A percentile compares a stretch with the other conserved stretches of the same genome.
These are phyloP conservation scores for Mortierella sp. DNA, from an alignment of 371 early-diverging fungal genomes.

Conservation along the genomic window DNA sequence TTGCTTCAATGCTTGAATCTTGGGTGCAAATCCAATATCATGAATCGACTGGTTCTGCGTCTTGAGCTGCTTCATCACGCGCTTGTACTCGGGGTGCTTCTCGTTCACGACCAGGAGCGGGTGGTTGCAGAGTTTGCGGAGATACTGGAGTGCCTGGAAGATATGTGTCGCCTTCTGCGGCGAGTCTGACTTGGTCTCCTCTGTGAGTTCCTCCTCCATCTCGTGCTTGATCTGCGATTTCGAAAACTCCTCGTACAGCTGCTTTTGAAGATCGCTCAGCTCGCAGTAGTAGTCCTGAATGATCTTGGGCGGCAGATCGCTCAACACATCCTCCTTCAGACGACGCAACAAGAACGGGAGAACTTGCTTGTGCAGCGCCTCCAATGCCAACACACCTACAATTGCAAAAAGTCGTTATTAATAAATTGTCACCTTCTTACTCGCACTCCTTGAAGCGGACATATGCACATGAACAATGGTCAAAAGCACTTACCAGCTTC, in stretches of 20 bases:
- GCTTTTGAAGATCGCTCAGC: conserved; percentile 87
- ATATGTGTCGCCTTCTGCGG: conserved; percentile 83
- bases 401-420: neutral
- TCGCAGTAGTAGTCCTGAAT: conserved; percentile 99
- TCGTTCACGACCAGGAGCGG: conserved; percentile 91
- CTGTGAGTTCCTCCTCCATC: conserved; percentile 65
- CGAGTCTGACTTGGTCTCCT: conserved; percentile 42
- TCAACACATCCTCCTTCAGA: conserved; percentile 98
- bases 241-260: conserved; percentile 92
- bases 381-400: conserved; percentile 87
- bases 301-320: conserved; percentile 99
- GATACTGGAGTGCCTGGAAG: conserved; percentile 97
- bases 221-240: conserved; percentile 72
- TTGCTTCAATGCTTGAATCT: conserved; percentile 91
- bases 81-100: conserved; percentile 85
- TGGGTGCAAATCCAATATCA: conserved; percentile 94
- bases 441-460: too few species aligned
- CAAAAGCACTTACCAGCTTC: conserved; percentile 67
- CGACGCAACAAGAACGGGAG: conserved; percentile 98
- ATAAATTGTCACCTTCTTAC: too few species aligned
- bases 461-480: too few species aligned
- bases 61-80: conserved; percentile 73
- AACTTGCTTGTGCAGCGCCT: conserved; percentile 96
- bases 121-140: conserved; percentile 97
- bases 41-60: conserved; percentile 76